A percentile compares a stretch with the other conserved stretches of the same genome.
Conservation (phyloP, 2,329 filamentous ascomycete species). For the Neopestalotiopsis sp. region DNA sequence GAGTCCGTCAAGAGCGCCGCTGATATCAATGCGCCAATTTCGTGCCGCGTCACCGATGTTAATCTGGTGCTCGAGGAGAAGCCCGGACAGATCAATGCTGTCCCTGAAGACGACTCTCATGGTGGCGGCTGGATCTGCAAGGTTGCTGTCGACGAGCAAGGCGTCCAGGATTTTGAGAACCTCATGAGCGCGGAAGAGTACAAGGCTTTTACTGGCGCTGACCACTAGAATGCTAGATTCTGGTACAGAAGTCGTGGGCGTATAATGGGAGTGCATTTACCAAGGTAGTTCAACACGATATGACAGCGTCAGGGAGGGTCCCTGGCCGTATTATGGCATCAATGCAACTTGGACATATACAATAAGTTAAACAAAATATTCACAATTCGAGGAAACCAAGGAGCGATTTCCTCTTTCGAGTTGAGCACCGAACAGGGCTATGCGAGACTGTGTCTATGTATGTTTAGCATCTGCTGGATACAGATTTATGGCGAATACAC, state of each 20-base stretch:
- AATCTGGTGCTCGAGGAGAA: slow-evolving; percentile 82
- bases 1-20: slow-evolving; percentile 99
- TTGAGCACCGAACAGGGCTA: not conserved
- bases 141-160: slow-evolving; percentile 74
- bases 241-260: not conserved
- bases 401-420: not conserved
- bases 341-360: slow-evolving; percentile 19
- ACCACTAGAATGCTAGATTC: slow-evolving; percentile 38
- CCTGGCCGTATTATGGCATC: slow-evolving; percentile 32
- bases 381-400: not conserved
- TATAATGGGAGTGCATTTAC: not conserved
- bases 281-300: slow-evolving; percentile 24
- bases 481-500: too few relatives aligned
- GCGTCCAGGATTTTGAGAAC: slow-evolving; percentile 69
- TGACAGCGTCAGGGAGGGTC: not conserved
- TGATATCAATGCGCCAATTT: slow-evolving; percentile 90
- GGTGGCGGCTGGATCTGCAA: slow-evolving; percentile 92
- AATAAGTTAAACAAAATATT: slow-evolving; percentile 14
- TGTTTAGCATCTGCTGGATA: not conserved
- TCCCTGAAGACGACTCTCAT: slow-evolving; percentile 77
- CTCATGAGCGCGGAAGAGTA: slow-evolving; percentile 83
- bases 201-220: slow-evolving; percentile 68
- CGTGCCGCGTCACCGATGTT: slow-evolving; percentile 74
- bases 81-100: slow-evolving; percentile 86
- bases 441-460: not conserved